These are phyloP conservation scores for Camellia granthamiana DNA, from an alignment of 148 eudicot genomes.

Conservation along the genomic window DNA sequence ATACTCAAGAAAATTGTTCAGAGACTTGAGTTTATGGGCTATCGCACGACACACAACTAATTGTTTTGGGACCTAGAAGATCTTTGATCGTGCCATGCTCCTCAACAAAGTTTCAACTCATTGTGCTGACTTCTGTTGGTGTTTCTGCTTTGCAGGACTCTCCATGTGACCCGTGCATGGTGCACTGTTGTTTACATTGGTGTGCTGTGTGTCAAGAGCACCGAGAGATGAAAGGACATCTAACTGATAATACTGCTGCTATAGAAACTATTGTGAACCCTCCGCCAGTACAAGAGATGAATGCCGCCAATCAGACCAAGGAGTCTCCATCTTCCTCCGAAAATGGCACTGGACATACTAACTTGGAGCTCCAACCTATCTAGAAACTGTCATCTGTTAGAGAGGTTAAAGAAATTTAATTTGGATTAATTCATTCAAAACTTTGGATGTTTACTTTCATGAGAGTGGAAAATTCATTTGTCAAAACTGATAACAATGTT, in stretches of 20 bases:
- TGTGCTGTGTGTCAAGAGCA: constrained; percentile 89
- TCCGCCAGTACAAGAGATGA: constrained; percentile 68
- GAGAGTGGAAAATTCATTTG: not conserved
- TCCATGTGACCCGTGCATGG: constrained; percentile 78
- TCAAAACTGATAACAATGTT: not conserved
- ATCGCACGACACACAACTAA: not conserved
- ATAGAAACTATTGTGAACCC: constrained; percentile 39
- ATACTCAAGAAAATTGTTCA: not conserved
- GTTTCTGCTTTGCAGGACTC: constrained; percentile 41
- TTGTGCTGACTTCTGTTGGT: not conserved
- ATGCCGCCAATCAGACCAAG: constrained; percentile 18
- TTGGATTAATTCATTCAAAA: not conserved
- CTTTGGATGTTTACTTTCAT: not conserved
- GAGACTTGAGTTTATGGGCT: not conserved
- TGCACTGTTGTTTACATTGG: constrained; percentile 81
- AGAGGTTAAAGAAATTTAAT: not conserved
- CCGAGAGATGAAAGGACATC: constrained; percentile 57
- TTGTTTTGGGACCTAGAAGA: not conserved
- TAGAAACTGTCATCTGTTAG: constrained; percentile 8
- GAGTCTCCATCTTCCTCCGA: constrained; percentile 25
- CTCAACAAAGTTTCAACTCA: not conserved
- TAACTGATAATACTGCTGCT: constrained; percentile 30
- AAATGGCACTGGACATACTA: constrained; percentile 14
- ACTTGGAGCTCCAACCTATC: constrained; percentile 36
- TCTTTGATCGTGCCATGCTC: not conserved